A percentile compares a stretch with the other conserved stretches of the same genome.
Conservation (phyloP, 2,329 filamentous ascomycete genomes). For the Diaporthe humulicola region DNA sequence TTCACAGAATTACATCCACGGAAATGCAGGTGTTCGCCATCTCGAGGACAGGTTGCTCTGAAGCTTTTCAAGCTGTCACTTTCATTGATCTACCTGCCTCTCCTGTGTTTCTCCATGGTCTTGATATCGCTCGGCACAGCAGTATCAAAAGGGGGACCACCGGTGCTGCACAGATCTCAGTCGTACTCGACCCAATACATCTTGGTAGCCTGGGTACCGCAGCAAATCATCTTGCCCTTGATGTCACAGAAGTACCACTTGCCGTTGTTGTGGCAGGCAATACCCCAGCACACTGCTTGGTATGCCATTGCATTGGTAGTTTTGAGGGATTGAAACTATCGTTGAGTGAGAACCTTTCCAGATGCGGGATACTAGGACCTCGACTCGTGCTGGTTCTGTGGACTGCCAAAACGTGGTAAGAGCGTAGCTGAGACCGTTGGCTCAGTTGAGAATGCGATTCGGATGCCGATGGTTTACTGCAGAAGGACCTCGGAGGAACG, state of each 20-base stretch:
- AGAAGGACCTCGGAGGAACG: neutral
- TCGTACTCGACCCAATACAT: neutral
- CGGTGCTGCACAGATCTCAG: neutral
- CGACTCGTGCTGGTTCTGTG: neutral
- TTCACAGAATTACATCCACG: neutral
- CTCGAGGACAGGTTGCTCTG: neutral
- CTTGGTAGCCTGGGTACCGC: neutral
- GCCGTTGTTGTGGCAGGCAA: neutral
- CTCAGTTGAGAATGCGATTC: neutral
- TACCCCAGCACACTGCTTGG: neutral
- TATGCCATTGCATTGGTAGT: neutral
- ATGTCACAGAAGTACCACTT: neutral
- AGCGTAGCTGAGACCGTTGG: neutral
- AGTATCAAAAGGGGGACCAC: no score
- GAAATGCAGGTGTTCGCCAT: neutral
- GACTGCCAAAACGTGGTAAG: neutral
- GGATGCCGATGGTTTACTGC: neutral
- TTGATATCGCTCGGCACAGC: neutral
- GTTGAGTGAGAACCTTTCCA: neutral
- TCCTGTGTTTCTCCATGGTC: neutral
- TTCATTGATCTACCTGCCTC: neutral
- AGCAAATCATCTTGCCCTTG: constrained; percentile 9
- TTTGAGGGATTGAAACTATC: neutral
- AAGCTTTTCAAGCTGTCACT: neutral
- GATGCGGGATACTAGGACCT: neutral